Evolutionary conservation across 2,329 filamentous ascomycete species (phyloP).

Genomic region (Fusarium falciforme): DNA sequence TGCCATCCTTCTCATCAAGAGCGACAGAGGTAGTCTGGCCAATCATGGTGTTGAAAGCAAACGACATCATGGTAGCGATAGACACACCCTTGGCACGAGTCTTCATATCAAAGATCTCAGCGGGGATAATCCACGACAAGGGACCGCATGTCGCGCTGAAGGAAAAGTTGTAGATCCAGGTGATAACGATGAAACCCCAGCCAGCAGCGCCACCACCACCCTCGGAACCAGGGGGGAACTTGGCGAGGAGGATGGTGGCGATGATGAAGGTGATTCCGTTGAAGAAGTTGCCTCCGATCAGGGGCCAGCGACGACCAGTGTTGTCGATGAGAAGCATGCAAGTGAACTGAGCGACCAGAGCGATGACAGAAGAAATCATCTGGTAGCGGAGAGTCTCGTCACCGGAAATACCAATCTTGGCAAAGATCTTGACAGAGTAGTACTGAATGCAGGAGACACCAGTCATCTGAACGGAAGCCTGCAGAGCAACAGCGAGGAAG

Average conservation of each 20-base stretch:
- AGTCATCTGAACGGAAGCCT: constrained; percentile 81
- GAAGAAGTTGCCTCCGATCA: constrained; percentile 77
- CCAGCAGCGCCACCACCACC: constrained; percentile 62
- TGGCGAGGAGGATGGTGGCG: constrained; percentile 62
- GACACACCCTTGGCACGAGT: constrained; percentile 81
- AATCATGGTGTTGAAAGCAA: constrained; percentile 83
- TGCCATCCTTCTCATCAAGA: constrained; percentile 53
- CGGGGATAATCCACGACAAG: constrained; percentile 69
- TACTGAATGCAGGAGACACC: constrained; percentile 82
- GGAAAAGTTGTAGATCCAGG: constrained; percentile 84
- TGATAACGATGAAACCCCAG: constrained; percentile 79
- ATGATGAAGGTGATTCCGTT: constrained; percentile 81
- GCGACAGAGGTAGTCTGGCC: constrained; percentile 70
- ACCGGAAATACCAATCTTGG: constrained; percentile 74
- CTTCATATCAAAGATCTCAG: constrained; percentile 82
- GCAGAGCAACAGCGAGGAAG: constrained; percentile 75
- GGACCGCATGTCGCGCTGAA: constrained; percentile 79
- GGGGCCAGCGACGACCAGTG: constrained; percentile 76
- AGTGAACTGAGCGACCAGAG: constrained; percentile 73
- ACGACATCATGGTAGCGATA: constrained; percentile 78
- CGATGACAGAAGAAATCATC: constrained; percentile 78
- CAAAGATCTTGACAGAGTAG: constrained; percentile 75
- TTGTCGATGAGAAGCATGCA: constrained; percentile 78
- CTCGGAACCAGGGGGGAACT: constrained; percentile 66
- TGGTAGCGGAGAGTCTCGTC: constrained; percentile 79